A percentile compares a stretch with the other conserved stretches of the same genome.
Conservation (phyloP, 2,329 filamentous ascomycete species). For the Fonsecaea erecta region DNA sequence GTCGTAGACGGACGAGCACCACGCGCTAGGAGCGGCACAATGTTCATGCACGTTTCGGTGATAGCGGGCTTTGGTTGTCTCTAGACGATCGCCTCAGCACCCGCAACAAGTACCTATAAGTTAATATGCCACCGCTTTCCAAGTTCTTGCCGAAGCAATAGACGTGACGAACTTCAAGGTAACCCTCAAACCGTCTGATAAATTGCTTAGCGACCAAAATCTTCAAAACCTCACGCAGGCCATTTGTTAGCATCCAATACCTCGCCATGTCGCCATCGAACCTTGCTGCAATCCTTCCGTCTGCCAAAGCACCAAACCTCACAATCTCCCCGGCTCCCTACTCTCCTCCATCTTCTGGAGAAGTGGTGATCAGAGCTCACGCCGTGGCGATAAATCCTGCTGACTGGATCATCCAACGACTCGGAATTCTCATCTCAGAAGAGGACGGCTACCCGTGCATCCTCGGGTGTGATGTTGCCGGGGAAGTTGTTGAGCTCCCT, state of each 20-base stretch:
- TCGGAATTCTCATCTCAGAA: conserved; percentile 35
- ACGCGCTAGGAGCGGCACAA: background rate
- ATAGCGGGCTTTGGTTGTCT: background rate
- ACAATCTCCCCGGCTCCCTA: conserved; percentile 33
- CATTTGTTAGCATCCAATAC: background rate
- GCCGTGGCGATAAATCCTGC: conserved; percentile 38
- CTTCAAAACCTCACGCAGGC: background rate
- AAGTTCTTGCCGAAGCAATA: background rate
- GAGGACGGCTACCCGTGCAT: conserved; percentile 44
- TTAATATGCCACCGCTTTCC: background rate
- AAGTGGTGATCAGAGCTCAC: conserved; percentile 38
- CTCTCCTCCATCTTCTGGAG: conserved; percentile 26
- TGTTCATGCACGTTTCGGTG: background rate
- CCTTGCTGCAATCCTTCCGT: conserved; percentile 34
- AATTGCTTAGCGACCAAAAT: background rate
- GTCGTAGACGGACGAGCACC: background rate
- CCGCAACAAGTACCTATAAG: background rate
- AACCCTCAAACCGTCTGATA: background rate
- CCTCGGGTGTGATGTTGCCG: conserved; percentile 52
- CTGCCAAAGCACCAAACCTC: conserved; percentile 31
- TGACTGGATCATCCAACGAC: conserved; percentile 45
- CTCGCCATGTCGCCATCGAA: conserved; percentile 24
- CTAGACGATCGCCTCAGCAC: background rate
- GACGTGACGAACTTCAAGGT: background rate
- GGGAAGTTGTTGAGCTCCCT: conserved; percentile 51